A percentile compares a stretch with the other conserved stretches of the same genome.
phyloP scores from a whole-genome alignment of 2,329 filamentous ascomycete genomes.

The Fusarium tanahbumbuense region DNA sequence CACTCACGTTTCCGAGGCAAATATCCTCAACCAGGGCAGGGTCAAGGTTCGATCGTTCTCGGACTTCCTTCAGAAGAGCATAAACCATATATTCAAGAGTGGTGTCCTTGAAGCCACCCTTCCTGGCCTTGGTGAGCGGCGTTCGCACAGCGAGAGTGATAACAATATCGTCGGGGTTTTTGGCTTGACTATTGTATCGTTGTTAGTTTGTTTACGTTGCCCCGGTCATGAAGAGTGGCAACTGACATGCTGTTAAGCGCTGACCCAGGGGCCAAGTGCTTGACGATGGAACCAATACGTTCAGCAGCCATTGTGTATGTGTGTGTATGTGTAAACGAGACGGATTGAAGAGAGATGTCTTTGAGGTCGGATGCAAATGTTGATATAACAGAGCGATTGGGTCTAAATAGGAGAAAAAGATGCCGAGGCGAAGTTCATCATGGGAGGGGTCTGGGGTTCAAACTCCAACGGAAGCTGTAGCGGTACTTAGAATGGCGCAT shows the following conservation, averaged over 20 bases:
- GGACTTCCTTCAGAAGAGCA: constrained; percentile 81
- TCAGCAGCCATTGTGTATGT: constrained; percentile 78
- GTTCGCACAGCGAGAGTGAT: constrained; percentile 94
- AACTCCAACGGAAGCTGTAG: constrained; percentile 32
- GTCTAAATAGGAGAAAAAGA: constrained; percentile 31
- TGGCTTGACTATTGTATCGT: constrained; percentile 72
- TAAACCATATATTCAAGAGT: constrained; percentile 87
- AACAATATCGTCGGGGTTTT: constrained; percentile 96
- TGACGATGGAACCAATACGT: constrained; percentile 87
- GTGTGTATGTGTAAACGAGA: constrained; percentile 14
- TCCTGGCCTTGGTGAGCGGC: constrained; percentile 86
- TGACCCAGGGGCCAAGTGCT: constrained; percentile 81
- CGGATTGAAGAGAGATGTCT: not conserved
- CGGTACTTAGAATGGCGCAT: constrained; percentile 35
- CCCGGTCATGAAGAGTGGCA: not conserved
- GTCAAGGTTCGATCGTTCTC: constrained; percentile 79
- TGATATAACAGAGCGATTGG: constrained; percentile 6
- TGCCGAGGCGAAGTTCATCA: constrained; percentile 38
- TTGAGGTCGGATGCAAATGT: not conserved
- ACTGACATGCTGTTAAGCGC: constrained; percentile 82
- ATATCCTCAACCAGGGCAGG: constrained; percentile 88
- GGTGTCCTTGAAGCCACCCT: constrained; percentile 96
- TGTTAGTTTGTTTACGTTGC: constrained; percentile 9
- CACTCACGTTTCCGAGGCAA: constrained; percentile 84
- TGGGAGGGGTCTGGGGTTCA: constrained; percentile 34